Evolutionary conservation across 2,329 filamentous ascomycete species (phyloP), one percentile per base, ranked within the genome.

Genomic region (Epichloe gansuensis): DNA sequence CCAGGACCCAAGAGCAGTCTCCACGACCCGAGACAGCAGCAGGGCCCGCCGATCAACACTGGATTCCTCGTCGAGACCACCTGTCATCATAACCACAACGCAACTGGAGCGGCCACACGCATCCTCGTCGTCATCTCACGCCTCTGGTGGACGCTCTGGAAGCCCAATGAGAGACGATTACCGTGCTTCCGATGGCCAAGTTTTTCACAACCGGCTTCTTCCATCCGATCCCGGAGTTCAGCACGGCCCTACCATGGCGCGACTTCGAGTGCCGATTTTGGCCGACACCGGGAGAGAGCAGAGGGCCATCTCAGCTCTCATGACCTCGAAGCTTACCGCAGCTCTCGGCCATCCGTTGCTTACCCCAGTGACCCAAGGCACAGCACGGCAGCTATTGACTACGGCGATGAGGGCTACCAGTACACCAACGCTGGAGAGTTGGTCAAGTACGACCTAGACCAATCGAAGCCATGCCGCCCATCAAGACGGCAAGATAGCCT

Each of bases 401-500:
- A 80, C 56, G 77, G 76, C 12, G 76, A 78, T 34, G 76, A 81
- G 46, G 80, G 76, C 8, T 84, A 79, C 59, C 78, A 81, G 59
- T 84, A 84, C 59, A 83, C 81, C 8, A 82, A 80, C 54, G 79
- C 80, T 13, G 75, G 77, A 56, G 80, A 83, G 51, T 63, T 85
- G 49, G 80, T 77, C 38, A 72, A 76, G 49, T 83, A 83, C 58
- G 81, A 84, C 61, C 66, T 84, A 31, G 76, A 80, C 53, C 73
- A 81, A 53, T 67, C 72, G 34, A 69, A 67, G 31, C 69, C 70
- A 4, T 63, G 69, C 35, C 66, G 66, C 49, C 63, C 46, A 11
- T 49, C 65, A 44, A 64, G 67, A 43, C 71, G 77, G 17, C 75
- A 74, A 31, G 78, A 82, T 47, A 83, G 78, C 60, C 61, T 77